A percentile compares a stretch with the other conserved stretches of the same genome.
Conservation (phyloP, 345 rosid species). For the Chamaenerion angustifolium region DNA sequence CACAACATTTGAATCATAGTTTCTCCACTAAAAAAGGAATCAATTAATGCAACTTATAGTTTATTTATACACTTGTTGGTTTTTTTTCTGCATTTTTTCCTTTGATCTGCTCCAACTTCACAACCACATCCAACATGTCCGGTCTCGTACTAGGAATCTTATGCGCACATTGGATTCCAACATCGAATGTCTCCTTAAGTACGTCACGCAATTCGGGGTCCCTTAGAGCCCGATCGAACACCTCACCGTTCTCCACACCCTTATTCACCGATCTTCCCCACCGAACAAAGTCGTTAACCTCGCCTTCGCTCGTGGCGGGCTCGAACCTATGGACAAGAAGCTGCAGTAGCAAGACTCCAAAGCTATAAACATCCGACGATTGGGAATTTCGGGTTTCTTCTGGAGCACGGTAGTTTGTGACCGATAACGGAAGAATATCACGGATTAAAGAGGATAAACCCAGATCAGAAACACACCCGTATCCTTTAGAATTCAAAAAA, state of each 20-base stretch:
- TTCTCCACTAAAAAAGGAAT: no score
- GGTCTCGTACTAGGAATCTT: slow-evolving; percentile 62
- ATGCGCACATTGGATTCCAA: slow-evolving; percentile 62
- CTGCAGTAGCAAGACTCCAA: slow-evolving; percentile 64
- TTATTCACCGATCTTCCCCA: slow-evolving; percentile 84
- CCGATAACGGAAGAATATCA: slow-evolving; percentile 29
- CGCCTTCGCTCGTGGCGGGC: slow-evolving; percentile 33
- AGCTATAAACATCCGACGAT: slow-evolving; percentile 62
- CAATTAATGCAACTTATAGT: no score
- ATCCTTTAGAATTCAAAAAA: slow-evolving; percentile 40
- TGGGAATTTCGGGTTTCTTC: slow-evolving; percentile 59
- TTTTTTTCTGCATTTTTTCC: background rate
- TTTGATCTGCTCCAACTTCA: slow-evolving; percentile 45
- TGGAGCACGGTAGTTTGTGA: slow-evolving; percentile 65
- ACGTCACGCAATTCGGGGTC: slow-evolving; percentile 74
- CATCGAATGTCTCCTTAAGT: slow-evolving; percentile 74
- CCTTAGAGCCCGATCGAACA: slow-evolving; percentile 61
- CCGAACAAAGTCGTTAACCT: slow-evolving; percentile 52
- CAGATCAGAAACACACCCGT: slow-evolving; percentile 52
- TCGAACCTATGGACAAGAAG: slow-evolving; percentile 55
- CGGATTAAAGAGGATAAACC: slow-evolving; percentile 51
- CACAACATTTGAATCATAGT: no score
- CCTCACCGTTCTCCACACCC: slow-evolving; percentile 83
- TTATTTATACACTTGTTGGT: background rate
- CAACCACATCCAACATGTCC: slow-evolving; percentile 44